phyloP scores from a whole-genome alignment of 148 eudicot genomes.

The Simmondsia chinensis region DNA sequence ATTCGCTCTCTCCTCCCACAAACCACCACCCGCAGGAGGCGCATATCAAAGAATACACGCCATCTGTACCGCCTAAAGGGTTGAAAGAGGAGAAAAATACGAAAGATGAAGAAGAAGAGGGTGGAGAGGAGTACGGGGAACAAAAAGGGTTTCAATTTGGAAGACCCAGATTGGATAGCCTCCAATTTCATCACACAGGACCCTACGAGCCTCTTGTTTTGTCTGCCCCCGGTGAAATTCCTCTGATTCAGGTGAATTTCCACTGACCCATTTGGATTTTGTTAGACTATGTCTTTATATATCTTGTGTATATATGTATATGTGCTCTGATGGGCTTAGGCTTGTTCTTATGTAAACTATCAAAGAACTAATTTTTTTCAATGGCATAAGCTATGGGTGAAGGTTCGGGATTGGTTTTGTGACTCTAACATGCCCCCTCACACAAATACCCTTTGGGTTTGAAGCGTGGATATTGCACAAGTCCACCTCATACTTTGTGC shows the following conservation, averaged over 20 bases:
- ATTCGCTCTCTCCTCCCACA: conserved; percentile 21
- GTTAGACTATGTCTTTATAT: neutral
- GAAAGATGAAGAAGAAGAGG: conserved; percentile 8
- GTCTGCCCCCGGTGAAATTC: conserved; percentile 39
- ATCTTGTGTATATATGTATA: too few relatives aligned
- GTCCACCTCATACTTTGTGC: too few relatives aligned
- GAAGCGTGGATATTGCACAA: too few relatives aligned
- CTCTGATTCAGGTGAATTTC: conserved; percentile 53
- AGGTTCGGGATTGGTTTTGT: neutral
- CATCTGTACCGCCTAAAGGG: neutral
- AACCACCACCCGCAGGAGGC: conserved; percentile 5
- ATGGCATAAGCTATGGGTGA: neutral
- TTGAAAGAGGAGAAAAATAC: neutral
- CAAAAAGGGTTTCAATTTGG: conserved; percentile 21
- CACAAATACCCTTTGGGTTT: too few relatives aligned
- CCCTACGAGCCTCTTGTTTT: conserved; percentile 69
- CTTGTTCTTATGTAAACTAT: neutral
- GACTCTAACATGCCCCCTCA: neutral
- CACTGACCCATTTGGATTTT: neutral
- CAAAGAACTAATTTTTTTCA: too few relatives aligned
- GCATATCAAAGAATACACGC: conserved; percentile 6
- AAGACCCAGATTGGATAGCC: conserved; percentile 32
- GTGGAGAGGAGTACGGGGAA: conserved; percentile 17
- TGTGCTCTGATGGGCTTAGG: conserved; percentile 1
- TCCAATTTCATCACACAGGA: conserved; percentile 51